Percentiles rank a stretch among this genome's conserved stretches.
These are phyloP conservation scores for Nymphaea thermarum DNA, from an alignment of 164 flowering plant genomes.

Conservation along the genomic window DNA sequence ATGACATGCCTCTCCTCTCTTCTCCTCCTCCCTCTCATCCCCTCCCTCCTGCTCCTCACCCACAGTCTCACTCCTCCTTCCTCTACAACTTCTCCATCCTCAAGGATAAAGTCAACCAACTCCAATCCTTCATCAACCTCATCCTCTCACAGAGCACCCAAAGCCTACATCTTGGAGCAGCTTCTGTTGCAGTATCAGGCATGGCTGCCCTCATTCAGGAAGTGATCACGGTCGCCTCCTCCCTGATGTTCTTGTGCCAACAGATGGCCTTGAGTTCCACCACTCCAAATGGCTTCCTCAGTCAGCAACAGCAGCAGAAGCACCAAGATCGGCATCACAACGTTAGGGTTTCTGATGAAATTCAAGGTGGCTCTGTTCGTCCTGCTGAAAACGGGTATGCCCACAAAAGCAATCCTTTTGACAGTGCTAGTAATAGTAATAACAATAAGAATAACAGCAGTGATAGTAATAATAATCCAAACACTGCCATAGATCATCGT, in stretches of 20 bases:
- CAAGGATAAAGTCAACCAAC: not conserved
- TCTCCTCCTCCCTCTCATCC: not conserved
- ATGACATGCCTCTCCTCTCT: not conserved
- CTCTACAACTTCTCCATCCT: constrained; percentile 1
- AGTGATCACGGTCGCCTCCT: constrained; percentile 46
- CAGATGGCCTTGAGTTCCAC: constrained; percentile 21
- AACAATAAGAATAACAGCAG: not conserved
- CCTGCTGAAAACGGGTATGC: not conserved
- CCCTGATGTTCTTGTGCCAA: constrained; percentile 60
- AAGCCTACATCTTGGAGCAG: not conserved
- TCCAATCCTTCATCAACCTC: constrained; percentile 1
- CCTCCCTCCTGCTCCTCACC: too few relatives aligned
- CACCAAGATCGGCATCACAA: not conserved
- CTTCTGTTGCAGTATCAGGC: not conserved
- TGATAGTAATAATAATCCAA: not conserved
- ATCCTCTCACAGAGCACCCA: not conserved
- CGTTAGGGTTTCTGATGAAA: too few relatives aligned
- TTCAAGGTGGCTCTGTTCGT: not conserved
- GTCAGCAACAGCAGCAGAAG: not conserved
- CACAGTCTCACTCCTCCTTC: not conserved
- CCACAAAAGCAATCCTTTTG: not conserved
- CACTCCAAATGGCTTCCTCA: not conserved
- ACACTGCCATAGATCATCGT: not conserved
- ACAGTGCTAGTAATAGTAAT: not conserved
- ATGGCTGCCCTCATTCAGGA: constrained; percentile 45